These are phyloP conservation scores for Suhomyces choctaworum DNA, from an alignment of 1,139 yeast species.

Conservation along the genomic window DNA sequence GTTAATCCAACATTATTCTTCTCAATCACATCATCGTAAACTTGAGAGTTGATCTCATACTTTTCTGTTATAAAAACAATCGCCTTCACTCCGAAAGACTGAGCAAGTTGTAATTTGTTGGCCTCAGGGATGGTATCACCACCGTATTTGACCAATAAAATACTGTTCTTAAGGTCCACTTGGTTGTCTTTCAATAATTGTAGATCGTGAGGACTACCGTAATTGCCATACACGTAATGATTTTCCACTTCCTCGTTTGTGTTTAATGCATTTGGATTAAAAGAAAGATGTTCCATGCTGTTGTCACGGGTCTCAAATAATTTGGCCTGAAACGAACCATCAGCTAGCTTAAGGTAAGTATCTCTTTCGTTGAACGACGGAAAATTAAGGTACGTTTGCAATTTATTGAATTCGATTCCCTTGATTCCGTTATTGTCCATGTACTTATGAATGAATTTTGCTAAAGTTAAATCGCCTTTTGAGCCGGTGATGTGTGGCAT, in stretches of 20 bases:
- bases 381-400: constrained; percentile 61
- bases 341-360: constrained; percentile 36
- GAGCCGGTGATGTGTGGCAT: constrained; percentile 91
- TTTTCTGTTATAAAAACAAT: constrained; percentile 37
- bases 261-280: constrained; percentile 63
- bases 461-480: constrained; percentile 73
- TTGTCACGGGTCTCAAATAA: constrained; percentile 37
- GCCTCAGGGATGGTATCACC: constrained; percentile 38
- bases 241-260: constrained; percentile 54
- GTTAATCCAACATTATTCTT: constrained; percentile 66
- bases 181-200: constrained; percentile 37
- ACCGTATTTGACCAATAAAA: constrained; percentile 67
- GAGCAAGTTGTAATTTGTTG: constrained; percentile 38
- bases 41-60: constrained; percentile 37
- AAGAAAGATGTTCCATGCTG: constrained; percentile 49
- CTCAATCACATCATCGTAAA: constrained; percentile 52
- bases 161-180: constrained; percentile 39
- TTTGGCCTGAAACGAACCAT: constrained; percentile 39
- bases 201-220: constrained; percentile 64
- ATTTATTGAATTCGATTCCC: constrained; percentile 49
- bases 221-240: constrained; percentile 55
- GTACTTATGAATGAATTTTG: constrained; percentile 60
- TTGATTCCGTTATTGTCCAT: constrained; percentile 59
- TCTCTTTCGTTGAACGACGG: constrained; percentile 26
- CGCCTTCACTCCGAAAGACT: constrained; percentile 33